Conservation (phyloP, 345 rosid species). For the Salix udensis region DNA sequence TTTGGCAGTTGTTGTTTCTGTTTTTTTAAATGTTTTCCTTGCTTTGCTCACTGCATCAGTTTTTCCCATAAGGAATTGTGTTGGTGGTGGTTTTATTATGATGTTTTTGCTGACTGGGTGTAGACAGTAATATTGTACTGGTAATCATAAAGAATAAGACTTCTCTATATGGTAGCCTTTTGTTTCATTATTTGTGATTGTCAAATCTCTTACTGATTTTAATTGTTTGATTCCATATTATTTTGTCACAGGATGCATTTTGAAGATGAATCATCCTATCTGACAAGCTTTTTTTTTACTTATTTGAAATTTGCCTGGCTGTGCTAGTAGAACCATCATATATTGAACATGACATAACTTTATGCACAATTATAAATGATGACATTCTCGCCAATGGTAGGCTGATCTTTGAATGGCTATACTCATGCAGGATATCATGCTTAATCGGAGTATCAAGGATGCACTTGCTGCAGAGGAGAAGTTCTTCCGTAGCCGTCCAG, state of each 20-base stretch:
- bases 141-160: not conserved
- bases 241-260: not conserved
- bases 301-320: not conserved
- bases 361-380: no score
- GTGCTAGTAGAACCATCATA: no score
- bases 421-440: constrained; percentile 60
- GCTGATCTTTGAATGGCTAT: not conserved
- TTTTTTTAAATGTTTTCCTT: not conserved
- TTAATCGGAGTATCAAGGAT: constrained; percentile 86
- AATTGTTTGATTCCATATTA: not conserved
- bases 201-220: not conserved
- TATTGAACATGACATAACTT: no score
- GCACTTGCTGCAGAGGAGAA: constrained; percentile 75
- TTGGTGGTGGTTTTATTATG: not conserved
- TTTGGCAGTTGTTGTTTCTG: not conserved
- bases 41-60: not conserved
- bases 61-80: not conserved
- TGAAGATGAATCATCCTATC: not conserved
- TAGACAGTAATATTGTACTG: not conserved
- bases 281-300: not conserved
- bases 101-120: not conserved
- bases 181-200: not conserved
- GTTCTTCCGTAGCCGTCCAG: constrained; percentile 88
- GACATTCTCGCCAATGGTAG: not conserved
- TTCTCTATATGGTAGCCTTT: not conserved